Percentiles rank a stretch among this genome's conserved stretches.
Conservation (phyloP, 2,329 filamentous ascomycete genomes). For the Diaporthe amygdali region DNA sequence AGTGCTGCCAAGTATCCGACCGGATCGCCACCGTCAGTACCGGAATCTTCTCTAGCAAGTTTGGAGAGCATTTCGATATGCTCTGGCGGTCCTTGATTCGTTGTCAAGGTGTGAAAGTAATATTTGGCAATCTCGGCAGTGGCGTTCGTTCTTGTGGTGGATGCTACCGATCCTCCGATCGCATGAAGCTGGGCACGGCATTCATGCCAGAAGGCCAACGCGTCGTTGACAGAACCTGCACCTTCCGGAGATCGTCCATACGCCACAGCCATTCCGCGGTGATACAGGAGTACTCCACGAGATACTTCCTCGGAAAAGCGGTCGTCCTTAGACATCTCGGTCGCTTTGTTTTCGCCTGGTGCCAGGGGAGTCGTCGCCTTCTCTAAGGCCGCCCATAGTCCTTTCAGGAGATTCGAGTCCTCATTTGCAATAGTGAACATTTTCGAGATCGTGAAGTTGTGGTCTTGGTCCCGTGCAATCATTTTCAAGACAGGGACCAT, state of each 20-base stretch:
- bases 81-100: conserved; percentile 18
- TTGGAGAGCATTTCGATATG: conserved; percentile 20
- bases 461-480: too few species aligned
- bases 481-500: too few species aligned
- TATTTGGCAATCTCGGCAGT: background rate
- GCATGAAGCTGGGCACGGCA: background rate
- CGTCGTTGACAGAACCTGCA: background rate
- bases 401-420: too few species aligned
- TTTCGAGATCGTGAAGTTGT: too few species aligned
- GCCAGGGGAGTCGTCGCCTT: background rate
- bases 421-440: too few species aligned
- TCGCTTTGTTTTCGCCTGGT: background rate
- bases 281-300: conserved; percentile 26
- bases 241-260: background rate
- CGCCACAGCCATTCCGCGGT: conserved; percentile 22
- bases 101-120: background rate
- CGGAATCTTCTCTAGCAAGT: conserved; percentile 22
- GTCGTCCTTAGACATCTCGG: too few species aligned
- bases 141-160: background rate
- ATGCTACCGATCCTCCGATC: background rate
- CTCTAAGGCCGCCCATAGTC: too few species aligned
- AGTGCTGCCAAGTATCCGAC: conserved; percentile 25
- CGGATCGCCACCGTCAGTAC: conserved; percentile 4
- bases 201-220: background rate
- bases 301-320: conserved; percentile 14